Evolutionary conservation across 345 rosid genomes (phyloP).

Genomic region (Hevea brasiliensis): DNA sequence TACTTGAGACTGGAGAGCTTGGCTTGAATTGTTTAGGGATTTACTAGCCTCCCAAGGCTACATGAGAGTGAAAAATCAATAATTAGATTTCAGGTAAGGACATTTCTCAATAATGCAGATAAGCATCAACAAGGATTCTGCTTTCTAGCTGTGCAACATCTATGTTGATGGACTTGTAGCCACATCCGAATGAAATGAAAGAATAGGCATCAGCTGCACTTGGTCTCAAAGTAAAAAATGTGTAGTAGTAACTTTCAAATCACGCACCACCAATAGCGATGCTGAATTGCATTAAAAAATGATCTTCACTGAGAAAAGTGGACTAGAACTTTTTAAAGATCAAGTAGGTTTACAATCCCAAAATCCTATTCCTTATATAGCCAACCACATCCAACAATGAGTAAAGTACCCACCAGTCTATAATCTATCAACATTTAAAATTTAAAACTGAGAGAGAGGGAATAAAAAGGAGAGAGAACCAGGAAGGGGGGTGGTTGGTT

Average conservation of each 20-base stretch:
- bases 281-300: not conserved
- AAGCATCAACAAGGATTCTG: not conserved
- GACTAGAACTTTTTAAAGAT: not conserved
- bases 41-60: constrained; percentile 83
- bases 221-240: not conserved
- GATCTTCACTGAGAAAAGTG: not conserved
- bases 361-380: not conserved
- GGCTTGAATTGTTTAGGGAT: constrained; percentile 45
- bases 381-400: constrained; percentile 15
- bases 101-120: too few relatives aligned
- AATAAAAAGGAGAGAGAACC: too few relatives aligned
- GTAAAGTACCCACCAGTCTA: not conserved
- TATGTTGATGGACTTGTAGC: not conserved
- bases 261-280: constrained; percentile 1
- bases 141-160: not conserved
- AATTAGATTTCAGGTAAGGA: too few relatives aligned
- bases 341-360: not conserved
- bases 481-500: too few relatives aligned
- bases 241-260: not conserved
- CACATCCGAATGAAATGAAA: not conserved
- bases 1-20: constrained; percentile 34
- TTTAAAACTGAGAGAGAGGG: not conserved
- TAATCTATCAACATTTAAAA: constrained; percentile 13
- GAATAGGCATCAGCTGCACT: not conserved
- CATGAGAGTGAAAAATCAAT: not conserved